These are phyloP conservation scores for Mucuna pruriens DNA, from an alignment of 306 rosid genomes.

Conservation along the genomic window DNA sequence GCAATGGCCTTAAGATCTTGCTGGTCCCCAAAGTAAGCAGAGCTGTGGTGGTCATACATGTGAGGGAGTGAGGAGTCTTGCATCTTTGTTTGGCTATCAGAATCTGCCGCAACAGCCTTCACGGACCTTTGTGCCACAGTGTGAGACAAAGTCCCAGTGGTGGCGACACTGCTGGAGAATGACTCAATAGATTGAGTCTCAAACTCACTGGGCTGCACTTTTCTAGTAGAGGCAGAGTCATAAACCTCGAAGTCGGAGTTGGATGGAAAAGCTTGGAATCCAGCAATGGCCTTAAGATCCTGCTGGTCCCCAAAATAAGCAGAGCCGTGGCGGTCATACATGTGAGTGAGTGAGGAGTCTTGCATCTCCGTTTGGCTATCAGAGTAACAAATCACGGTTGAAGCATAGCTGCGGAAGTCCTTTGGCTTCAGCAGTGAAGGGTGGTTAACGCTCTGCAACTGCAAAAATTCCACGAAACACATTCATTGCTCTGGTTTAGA, in stretches of 20 bases:
- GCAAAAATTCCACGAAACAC: not conserved
- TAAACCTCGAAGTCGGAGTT: conserved; percentile 93
- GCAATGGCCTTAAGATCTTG: conserved; percentile 73
- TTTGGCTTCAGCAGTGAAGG: conserved; percentile 73
- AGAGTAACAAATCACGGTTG: conserved; percentile 60
- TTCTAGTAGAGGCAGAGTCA: conserved; percentile 68
- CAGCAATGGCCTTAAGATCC: conserved; percentile 71
- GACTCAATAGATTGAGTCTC: conserved; percentile 64
- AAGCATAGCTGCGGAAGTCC: conserved; percentile 79
- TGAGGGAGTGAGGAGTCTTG: conserved; percentile 87
- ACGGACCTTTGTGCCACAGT: conserved; percentile 51
- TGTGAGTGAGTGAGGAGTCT: conserved; percentile 81
- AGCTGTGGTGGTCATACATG: conserved; percentile 62
- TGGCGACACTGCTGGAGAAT: conserved; percentile 34
- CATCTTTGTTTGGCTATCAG: conserved; percentile 78
- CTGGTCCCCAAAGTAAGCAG: conserved; percentile 59
- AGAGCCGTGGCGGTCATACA: conserved; percentile 63
- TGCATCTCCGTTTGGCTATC: conserved; percentile 83
- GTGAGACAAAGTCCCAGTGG: conserved; percentile 61
- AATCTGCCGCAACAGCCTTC: no score
- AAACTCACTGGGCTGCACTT: conserved; percentile 58
- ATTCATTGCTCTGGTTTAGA: conserved; percentile 18
- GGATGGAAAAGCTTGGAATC: conserved; percentile 72
- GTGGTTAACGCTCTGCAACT: conserved; percentile 45
- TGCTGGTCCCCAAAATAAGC: conserved; percentile 63